Conservation (phyloP, 1,139 yeast genomes). For the Hyphopichia buzzinii region DNA sequence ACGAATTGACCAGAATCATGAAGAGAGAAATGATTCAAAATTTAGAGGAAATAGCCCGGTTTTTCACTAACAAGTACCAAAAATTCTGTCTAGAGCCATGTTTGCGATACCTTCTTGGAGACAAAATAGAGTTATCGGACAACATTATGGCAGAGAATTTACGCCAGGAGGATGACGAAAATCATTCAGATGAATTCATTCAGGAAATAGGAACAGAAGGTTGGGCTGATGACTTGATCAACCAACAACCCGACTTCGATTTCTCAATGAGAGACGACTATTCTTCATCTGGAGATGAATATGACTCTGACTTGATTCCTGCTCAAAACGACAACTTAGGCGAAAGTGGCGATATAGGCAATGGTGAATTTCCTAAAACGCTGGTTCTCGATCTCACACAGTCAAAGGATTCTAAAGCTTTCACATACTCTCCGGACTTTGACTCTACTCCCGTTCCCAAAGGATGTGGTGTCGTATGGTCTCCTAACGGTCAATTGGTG, state of each 20-base stretch:
- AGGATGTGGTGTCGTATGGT: slow-evolving; percentile 92
- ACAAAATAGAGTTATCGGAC: slow-evolving; percentile 56
- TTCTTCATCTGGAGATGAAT: slow-evolving; percentile 30
- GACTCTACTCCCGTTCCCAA: slow-evolving; percentile 91
- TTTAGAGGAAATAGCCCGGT: slow-evolving; percentile 55
- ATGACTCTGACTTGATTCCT: slow-evolving; percentile 34
- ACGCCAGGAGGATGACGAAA: slow-evolving; percentile 19
- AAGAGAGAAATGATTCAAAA: slow-evolving; percentile 49
- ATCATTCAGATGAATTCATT: slow-evolving; percentile 14
- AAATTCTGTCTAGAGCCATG: slow-evolving; percentile 80
- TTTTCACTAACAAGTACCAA: slow-evolving; percentile 53
- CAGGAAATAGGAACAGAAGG: slow-evolving; percentile 42
- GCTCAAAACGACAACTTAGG: slow-evolving; percentile 19
- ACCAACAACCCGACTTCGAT: slow-evolving; percentile 31
- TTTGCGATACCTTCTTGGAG: slow-evolving; percentile 78
- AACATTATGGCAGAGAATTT: slow-evolving; percentile 22
- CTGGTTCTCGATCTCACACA: not conserved
- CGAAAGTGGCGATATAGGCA: slow-evolving; percentile 18
- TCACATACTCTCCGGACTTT: slow-evolving; percentile 19
- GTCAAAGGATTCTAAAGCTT: not conserved
- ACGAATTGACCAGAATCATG: slow-evolving; percentile 52
- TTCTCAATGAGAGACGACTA: slow-evolving; percentile 21
- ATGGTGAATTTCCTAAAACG: not conserved
- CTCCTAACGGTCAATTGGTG: slow-evolving; percentile 71
- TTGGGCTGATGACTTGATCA: slow-evolving; percentile 46